Conservation (phyloP, 1,284 basidiomycete species). For the Dichomitus squalens region DNA sequence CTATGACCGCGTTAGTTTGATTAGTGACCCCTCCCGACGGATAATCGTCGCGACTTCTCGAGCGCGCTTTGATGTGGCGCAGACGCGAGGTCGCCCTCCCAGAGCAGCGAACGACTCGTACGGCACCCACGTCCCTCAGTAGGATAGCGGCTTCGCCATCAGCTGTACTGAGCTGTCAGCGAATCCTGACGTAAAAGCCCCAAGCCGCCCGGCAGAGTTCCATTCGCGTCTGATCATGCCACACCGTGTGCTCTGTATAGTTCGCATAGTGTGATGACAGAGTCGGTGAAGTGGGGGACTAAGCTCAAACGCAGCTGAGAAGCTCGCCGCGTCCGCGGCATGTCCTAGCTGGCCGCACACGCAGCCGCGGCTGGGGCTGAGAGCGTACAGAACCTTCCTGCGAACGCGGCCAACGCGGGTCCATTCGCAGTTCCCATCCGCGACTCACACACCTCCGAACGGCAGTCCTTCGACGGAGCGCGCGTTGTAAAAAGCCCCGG, state of each 20-base stretch:
- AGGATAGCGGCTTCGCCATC: not conserved
- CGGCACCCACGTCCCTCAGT: no score
- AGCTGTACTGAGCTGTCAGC: not conserved
- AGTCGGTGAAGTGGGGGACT: not conserved
- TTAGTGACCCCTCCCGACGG: no score
- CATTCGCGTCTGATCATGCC: not conserved
- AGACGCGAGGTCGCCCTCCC: no score
- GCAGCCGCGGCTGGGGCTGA: not conserved
- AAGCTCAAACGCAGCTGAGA: not conserved
- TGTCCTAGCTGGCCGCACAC: no score
- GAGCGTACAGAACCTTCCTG: not conserved
- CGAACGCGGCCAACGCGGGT: not conserved
- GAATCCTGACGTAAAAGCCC: not conserved
- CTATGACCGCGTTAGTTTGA: no score
- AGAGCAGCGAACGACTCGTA: no score
- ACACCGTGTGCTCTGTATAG: not conserved
- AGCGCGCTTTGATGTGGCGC: no score
- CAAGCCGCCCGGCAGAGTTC: no score
- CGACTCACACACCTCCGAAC: not conserved
- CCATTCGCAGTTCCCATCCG: not conserved
- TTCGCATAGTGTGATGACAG: not conserved
- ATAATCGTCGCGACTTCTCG: no score
- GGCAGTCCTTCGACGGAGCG: not conserved
- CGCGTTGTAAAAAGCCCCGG: not conserved
- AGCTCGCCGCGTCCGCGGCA: no score